Percentiles rank a stretch among this genome's conserved stretches.
Conservation (phyloP, 108 stramenopile species). For the Mayamaea pseudoterrestris region DNA sequence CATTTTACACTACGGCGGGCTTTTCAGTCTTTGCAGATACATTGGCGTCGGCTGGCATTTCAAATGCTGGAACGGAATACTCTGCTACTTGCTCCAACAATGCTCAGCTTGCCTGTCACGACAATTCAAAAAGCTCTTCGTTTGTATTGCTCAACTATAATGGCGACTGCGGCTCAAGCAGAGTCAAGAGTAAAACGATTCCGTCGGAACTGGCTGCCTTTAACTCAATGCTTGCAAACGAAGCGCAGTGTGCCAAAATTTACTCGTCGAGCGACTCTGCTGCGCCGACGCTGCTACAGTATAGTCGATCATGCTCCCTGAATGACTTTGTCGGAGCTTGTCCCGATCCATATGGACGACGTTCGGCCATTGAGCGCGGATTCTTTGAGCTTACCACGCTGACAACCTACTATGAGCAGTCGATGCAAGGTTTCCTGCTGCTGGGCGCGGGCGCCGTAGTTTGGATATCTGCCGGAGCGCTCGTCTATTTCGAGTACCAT, state of each 20-base stretch:
- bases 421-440: no score
- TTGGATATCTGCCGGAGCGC: no score
- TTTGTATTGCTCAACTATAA: not conserved
- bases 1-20: not conserved
- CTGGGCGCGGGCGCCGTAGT: no score
- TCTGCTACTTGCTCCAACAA: not conserved
- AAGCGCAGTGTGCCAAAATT: not conserved
- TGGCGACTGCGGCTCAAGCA: not conserved
- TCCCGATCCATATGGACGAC: not conserved
- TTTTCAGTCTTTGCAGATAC: not conserved
- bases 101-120: not conserved
- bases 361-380: not conserved
- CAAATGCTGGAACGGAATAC: not conserved
- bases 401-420: no score
- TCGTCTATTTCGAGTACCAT: no score
- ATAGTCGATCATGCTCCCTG: not conserved
- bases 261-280: not conserved
- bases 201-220: not conserved
- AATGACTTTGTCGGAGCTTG: not conserved
- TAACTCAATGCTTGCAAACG: not conserved
- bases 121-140: not conserved
- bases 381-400: not conserved
- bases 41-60: no score
- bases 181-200: not conserved
- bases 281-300: not conserved